Conservation (phyloP, 2,329 filamentous ascomycete genomes). For the Tolypocladium cylindrosporum region DNA sequence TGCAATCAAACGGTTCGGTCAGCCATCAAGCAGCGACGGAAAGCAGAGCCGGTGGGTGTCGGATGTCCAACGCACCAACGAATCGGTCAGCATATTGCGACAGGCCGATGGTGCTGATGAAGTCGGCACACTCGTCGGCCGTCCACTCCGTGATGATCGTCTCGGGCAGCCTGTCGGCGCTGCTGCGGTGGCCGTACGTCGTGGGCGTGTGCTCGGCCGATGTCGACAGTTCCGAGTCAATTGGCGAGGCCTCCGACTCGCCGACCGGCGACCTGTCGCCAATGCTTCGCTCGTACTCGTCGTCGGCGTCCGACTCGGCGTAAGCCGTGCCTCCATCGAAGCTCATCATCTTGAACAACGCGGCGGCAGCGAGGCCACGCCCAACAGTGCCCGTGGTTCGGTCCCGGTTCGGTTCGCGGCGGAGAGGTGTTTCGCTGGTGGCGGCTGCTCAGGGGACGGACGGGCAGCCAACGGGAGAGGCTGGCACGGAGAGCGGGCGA, state of each 20-base stretch:
- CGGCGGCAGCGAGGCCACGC: constrained; percentile 2
- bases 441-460: neutral
- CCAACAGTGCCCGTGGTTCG: neutral
- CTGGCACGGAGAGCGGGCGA: neutral
- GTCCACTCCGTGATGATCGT: constrained; percentile 74
- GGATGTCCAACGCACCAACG: constrained; percentile 51
- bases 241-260: constrained; percentile 60
- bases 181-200: constrained; percentile 59
- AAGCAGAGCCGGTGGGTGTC: neutral
- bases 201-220: constrained; percentile 68
- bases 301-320: constrained; percentile 71
- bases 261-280: constrained; percentile 57
- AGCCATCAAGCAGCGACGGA: constrained; percentile 2
- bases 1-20: constrained; percentile 23
- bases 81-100: constrained; percentile 76
- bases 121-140: constrained; percentile 82
- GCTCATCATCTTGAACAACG: constrained; percentile 34
- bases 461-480: neutral
- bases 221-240: constrained; percentile 61
- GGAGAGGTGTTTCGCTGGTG: neutral
- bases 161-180: constrained; percentile 58
- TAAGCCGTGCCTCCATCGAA: constrained; percentile 60
- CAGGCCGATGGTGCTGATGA: constrained; percentile 69
- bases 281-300: constrained; percentile 71
- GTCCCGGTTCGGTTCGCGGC: neutral